Percentiles rank a stretch among this genome's conserved stretches.
These are phyloP conservation scores for Cyberlindnera bimundalis DNA, from an alignment of 805 yeast species.

Conservation along the genomic window DNA sequence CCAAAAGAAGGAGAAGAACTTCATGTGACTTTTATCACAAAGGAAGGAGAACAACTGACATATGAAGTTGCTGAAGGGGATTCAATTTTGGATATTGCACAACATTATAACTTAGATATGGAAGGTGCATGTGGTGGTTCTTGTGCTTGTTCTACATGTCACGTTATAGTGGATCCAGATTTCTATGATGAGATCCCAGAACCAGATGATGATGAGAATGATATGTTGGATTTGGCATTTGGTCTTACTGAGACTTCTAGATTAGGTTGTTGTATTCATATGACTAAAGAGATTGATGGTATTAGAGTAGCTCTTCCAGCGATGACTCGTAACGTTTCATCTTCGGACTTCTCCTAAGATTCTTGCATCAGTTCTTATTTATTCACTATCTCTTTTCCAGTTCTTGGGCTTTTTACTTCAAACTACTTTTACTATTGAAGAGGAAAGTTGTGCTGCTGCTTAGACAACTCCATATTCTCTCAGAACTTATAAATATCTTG, in stretches of 20 bases:
- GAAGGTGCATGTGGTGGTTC: conserved; percentile 99
- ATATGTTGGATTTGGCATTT: conserved; percentile 96
- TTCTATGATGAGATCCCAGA: conserved; percentile 88
- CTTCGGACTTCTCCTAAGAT: conserved; percentile 68
- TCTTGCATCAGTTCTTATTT: too few relatives aligned
- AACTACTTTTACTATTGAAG: too few relatives aligned
- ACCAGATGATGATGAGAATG: conserved; percentile 97
- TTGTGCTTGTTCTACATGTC: conserved; percentile 98
- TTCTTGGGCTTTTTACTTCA: too few relatives aligned
- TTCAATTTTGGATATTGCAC: conserved; percentile 88
- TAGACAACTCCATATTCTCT: background rate
- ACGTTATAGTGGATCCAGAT: conserved; percentile 93
- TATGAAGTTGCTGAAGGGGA: conserved; percentile 93
- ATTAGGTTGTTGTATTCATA: conserved; percentile 88
- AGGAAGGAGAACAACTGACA: conserved; percentile 81
- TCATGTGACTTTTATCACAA: conserved; percentile 82
- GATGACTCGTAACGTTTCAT: conserved; percentile 90
- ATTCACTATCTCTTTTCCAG: too few relatives aligned
- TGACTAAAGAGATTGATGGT: conserved; percentile 91
- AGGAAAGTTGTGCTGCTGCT: background rate
- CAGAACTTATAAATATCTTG: background rate
- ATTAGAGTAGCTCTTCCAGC: conserved; percentile 93
- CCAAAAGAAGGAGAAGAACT: conserved; percentile 94
- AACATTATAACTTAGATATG: conserved; percentile 89
- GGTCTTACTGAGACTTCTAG: conserved; percentile 96